A percentile compares a stretch with the other conserved stretches of the same genome.
Conservation (phyloP, 257 asterid genomes). For the Gynochthodes officinalis region DNA sequence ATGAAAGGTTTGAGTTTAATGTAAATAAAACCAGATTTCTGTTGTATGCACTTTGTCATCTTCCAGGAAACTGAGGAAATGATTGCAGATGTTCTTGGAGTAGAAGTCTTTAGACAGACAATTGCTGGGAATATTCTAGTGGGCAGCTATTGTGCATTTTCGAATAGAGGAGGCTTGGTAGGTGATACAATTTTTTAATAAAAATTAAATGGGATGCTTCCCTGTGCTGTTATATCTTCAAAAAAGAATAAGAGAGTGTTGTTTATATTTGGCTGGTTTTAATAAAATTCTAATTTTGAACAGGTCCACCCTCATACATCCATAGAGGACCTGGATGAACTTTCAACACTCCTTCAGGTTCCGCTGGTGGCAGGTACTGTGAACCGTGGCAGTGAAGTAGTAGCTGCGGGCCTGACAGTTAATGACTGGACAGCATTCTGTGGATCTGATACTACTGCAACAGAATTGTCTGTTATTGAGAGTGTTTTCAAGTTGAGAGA, state of each 20-base stretch:
- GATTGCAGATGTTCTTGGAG: conserved; percentile 90
- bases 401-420: conserved; percentile 72
- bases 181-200: conserved; percentile 14
- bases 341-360: conserved; percentile 87
- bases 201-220: background rate
- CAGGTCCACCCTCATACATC: conserved; percentile 95
- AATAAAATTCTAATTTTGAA: background rate
- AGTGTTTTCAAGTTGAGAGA: conserved; percentile 81
- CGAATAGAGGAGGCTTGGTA: conserved; percentile 95
- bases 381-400: conserved; percentile 85
- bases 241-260: background rate
- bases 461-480: conserved; percentile 79
- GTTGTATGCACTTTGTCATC: background rate
- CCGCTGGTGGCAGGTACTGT: conserved; percentile 89
- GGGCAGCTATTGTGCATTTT: conserved; percentile 73
- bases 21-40: background rate
- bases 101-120: conserved; percentile 86
- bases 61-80: conserved; percentile 88
- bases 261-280: background rate
- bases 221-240: background rate
- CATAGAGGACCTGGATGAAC: conserved; percentile 82
- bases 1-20: background rate
- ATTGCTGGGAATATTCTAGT: conserved; percentile 85
- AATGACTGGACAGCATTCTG: conserved; percentile 95
- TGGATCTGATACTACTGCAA: conserved; percentile 93